These are phyloP conservation scores for Phyllachora maydis DNA, from an alignment of 2,329 filamentous ascomycete genomes.

Conservation along the genomic window DNA sequence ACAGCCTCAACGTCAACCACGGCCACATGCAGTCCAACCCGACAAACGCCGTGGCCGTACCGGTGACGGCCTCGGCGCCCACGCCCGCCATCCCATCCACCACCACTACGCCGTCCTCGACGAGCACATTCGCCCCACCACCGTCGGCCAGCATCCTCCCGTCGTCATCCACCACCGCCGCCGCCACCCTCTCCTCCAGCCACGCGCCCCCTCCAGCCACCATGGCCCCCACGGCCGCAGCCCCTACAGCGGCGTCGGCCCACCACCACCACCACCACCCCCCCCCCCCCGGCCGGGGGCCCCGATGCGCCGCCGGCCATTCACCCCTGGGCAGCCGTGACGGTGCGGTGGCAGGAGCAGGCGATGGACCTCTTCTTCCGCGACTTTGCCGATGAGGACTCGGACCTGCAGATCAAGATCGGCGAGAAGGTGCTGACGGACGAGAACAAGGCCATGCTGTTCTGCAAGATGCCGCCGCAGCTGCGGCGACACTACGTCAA, in stretches of 20 bases:
- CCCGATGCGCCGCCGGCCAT: no score
- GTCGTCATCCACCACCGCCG: no score
- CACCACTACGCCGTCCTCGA: no score
- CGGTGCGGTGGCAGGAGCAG: slow-evolving; percentile 39
- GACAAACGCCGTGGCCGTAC: no score
- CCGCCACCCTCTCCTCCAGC: no score
- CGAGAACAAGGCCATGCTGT: slow-evolving; percentile 38
- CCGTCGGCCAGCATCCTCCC: no score
- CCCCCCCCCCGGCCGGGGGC: background rate
- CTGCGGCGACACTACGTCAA: slow-evolving; percentile 35
- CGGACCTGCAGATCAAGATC: slow-evolving; percentile 36
- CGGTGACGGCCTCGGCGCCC: no score
- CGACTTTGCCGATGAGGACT: slow-evolving; percentile 34
- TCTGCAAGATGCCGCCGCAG: slow-evolving; percentile 35
- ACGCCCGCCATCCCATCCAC: no score
- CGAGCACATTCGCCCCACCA: no score
- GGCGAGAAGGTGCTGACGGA: slow-evolving; percentile 36
- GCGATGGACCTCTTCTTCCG: slow-evolving; percentile 37
- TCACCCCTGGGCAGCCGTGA: background rate
- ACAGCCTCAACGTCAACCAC: no score
- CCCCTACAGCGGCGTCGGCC: slow-evolving; percentile 3
- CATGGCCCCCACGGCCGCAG: slow-evolving; percentile 2
- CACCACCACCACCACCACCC: slow-evolving; percentile 1
- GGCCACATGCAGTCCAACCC: no score
- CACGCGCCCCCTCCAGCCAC: no score